Evolutionary conservation across 108 stramenopile genomes (phyloP), one percentile per base, ranked within the genome.

Genomic region (Conticribra guillardii): DNA sequence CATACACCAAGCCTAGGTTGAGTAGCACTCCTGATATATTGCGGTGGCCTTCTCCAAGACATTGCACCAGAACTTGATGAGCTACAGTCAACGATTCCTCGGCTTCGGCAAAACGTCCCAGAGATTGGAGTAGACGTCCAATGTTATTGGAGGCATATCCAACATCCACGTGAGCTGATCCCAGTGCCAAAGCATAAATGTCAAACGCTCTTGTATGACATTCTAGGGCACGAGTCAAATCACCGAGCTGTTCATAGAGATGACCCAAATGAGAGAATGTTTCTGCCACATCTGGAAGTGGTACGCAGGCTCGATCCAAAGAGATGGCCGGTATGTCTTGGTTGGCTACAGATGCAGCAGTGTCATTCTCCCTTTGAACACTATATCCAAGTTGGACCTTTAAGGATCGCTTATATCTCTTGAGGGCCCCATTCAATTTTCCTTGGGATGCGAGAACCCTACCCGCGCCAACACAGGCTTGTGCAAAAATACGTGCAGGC

Each of bases 11-110:
- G 11, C 65, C 65, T 26, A 53, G 19, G 34, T 16, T 34, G 16
- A 66, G 65, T 52, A 66, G 19, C 0, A 52, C 65, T 11, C n/a
- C 52, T 5, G 19, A 8, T 44, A 52, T 23, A 28, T 54, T 66
- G 24, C 65, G 26, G 19, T 66, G 65, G 22, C 18, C 89, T 68
- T 41, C 81, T 74, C 96, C 96, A 93, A n/a, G 91, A 92, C 2
- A 88, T 81, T 3, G 95, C 87, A 71, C 91, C 95, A 9, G 94
- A 94, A 65, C 93, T 66, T 66, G 52, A 28, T 66, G 65, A 9
- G 65, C 65, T 29, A 17, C 32, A 8, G 16, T 49, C 17, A 54
- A 34, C 7, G 65, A 50, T 23, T 54, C 48, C 2, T 54, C 32
- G 0, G 65, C 65, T 54, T 66, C 65, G 29, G 28, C 9, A 37